Base-by-base conservation (phyloP, 192 early-diverging fungal species). In the Kickxella alabastrina region DNA sequence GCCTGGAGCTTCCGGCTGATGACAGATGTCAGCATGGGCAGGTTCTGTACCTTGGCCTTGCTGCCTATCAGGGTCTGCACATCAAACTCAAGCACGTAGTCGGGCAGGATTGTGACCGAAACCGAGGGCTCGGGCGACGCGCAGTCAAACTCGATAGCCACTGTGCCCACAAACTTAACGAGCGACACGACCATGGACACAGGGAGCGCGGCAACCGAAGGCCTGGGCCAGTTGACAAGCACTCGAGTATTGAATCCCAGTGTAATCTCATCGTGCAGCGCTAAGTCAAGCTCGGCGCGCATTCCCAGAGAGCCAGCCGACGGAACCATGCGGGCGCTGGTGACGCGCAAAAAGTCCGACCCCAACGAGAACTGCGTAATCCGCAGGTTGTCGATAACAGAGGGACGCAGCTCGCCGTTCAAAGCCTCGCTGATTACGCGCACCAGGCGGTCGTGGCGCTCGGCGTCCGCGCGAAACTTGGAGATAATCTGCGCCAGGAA, bases 21-120 rank as follows among this genome's bases (percentile, higher is more conserved):
- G 8, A 99, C 65, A 42, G 87, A 83, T 0, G 92, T 90, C 14
- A 99, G 77, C 70, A 94, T 96, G 10, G 94, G 94, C 44, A 97
- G 79, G 57, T 94, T 90, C 69, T 97, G 95, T 14, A 99, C 87
- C 65, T 99, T 99, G 22, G 97, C 93, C 55, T 91, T 83, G 62
- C 93, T 92, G 0, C 97, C 97, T 29, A 99, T 80, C 28, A 97
- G 68, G 0, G 93, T 93, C 37, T 87, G 83, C 1, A 95, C 87
- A 32, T 89, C 84, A 48, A 97, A 90, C 26, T 97, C 91, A 1
- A 97, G 79, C 36, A 81, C 68, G 38, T 89, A 92, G 48, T 88
- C 87, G 2, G 86, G 77, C n/a, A 75, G 59, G 23, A 75, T 66
- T 3, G 71, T 57, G 9, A 75, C 44, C 3, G 35, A 35, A 4